phyloP scores from a whole-genome alignment of 768 basidiomycete genomes.

The Calocybe gangraenosa region DNA sequence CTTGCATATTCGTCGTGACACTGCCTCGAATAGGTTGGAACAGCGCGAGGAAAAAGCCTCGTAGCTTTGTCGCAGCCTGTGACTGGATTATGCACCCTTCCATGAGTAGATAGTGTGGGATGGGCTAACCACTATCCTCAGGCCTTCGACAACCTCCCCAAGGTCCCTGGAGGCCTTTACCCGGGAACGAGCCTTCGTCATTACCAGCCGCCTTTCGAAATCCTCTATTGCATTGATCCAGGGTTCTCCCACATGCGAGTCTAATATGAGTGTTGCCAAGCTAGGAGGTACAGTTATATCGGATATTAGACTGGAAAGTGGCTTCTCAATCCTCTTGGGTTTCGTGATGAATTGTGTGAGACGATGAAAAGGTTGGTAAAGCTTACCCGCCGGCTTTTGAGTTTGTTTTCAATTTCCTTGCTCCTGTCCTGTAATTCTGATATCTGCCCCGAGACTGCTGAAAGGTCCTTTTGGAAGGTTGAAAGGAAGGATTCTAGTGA shows the following conservation, averaged over 20 bases:
- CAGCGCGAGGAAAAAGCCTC: constrained; percentile 78
- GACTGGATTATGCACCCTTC: neutral
- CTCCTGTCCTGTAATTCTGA: constrained; percentile 89
- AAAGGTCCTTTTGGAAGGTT: constrained; percentile 92
- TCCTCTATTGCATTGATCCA: constrained; percentile 85
- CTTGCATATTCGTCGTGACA: constrained; percentile 89
- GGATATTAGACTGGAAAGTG: constrained; percentile 73
- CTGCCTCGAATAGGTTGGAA: constrained; percentile 79
- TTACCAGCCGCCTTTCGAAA: constrained; percentile 71
- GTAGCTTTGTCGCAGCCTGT: constrained; percentile 87
- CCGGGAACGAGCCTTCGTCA: constrained; percentile 66
- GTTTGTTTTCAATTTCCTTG: constrained; percentile 82
- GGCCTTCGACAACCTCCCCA: constrained; percentile 77
- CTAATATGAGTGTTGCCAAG: constrained; percentile 73
- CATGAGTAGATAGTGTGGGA: neutral
- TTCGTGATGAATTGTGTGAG: neutral
- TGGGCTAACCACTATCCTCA: constrained; percentile 61
- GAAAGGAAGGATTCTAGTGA: constrained; percentile 90
- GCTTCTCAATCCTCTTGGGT: constrained; percentile 82
- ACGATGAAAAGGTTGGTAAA: neutral
- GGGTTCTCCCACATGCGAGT: constrained; percentile 80
- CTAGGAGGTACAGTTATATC: constrained; percentile 82
- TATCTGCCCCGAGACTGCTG: constrained; percentile 94
- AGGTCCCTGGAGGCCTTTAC: constrained; percentile 87
- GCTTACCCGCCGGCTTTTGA: constrained; percentile 81